Conservation (phyloP, 1,284 basidiomycete species). For the Moesziomyces globuligerus region DNA sequence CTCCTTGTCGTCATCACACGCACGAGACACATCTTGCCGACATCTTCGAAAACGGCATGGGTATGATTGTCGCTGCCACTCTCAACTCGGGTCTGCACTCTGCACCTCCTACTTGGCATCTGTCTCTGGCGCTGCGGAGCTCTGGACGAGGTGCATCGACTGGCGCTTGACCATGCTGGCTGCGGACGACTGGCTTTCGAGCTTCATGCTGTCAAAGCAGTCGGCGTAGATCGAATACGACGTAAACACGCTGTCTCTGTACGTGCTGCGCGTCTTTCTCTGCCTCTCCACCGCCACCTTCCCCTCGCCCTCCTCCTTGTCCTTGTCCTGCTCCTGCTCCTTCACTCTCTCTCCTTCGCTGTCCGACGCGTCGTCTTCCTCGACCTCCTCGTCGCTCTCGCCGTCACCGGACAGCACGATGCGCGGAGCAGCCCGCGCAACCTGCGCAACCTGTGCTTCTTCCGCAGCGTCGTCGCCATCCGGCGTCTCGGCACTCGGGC, state of each 20-base stretch:
- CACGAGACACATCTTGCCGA: no score
- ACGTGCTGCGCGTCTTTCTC: slow-evolving; percentile 28
- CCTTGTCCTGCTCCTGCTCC: not conserved
- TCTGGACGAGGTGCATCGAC: slow-evolving; percentile 27
- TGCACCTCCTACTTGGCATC: slow-evolving; percentile 1
- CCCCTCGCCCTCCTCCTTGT: not conserved
- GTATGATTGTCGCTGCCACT: slow-evolving; percentile 26
- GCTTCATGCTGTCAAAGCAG: slow-evolving; percentile 48
- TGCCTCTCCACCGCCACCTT: slow-evolving; percentile 13
- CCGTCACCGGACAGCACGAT: slow-evolving; percentile 24
- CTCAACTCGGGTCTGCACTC: no score
- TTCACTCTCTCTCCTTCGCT: slow-evolving; percentile 8
- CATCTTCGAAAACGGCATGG: slow-evolving; percentile 4
- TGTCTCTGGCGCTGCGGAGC: not conserved
- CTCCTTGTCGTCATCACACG: no score
- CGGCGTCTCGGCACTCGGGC: not conserved
- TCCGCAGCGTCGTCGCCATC: not conserved
- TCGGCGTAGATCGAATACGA: slow-evolving; percentile 54
- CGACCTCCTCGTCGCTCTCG: slow-evolving; percentile 19
- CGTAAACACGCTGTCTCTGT: slow-evolving; percentile 48
- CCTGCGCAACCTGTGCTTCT: not conserved
- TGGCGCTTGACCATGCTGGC: slow-evolving; percentile 49
- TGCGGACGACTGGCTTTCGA: slow-evolving; percentile 44
- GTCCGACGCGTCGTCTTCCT: slow-evolving; percentile 6
- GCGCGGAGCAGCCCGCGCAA: slow-evolving; percentile 12